Base-by-base conservation (phyloP, 768 basidiomycete species). In the Termitomyces sp. region DNA sequence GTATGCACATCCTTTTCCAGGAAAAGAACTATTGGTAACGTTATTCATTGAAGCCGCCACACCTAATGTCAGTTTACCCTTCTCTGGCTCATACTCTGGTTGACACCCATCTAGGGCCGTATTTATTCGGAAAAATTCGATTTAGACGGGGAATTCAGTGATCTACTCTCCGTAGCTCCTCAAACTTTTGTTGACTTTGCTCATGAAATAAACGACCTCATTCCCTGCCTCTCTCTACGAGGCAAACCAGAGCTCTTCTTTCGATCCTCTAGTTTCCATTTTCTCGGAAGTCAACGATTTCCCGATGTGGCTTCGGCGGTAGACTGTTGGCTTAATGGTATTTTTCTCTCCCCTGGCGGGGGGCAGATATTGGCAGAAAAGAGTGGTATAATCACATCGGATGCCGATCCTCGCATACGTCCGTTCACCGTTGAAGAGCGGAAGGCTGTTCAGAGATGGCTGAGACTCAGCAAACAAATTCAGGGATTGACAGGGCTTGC, bases 401-500 rank as follows among this genome's bases (percentile, higher is more conserved):
- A 71, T 46, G 73, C 71, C 46, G 80, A 80, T 56, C 68, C 61
- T 0, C 69, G 79, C 49, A 72, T 81, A 20, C 74, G 79, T 10
- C 75, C 76, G 53, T 76, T 70, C 68, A 75, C 72, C 13, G 30
- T 13, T 13, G 72, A 76, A 33, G 81, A 82, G 55, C 61, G 69
- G 49, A 54, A 58, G 0, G 54, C 66, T 16, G 68, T 78, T 48
- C 64, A 68, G 24, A 63, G 61, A 14, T 84, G 77, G 71, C 65
- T 83, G 56, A 57, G 66, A 0, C 62, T 76, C 50, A 70, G 73
- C n/a, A 60, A 65, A 10, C 68, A 75, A 26, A 62, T 68, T 47
- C 57, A 68, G 32, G 27, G 67, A 9, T 60, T 66, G 50, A 53
- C 37, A 24, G 32, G 24, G 20, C 27, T 63, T 6, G 33, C 48